Evolutionary conservation across 176 grass and related monocot genomes (phyloP).

Genomic region (Tuctoria greenei): DNA sequence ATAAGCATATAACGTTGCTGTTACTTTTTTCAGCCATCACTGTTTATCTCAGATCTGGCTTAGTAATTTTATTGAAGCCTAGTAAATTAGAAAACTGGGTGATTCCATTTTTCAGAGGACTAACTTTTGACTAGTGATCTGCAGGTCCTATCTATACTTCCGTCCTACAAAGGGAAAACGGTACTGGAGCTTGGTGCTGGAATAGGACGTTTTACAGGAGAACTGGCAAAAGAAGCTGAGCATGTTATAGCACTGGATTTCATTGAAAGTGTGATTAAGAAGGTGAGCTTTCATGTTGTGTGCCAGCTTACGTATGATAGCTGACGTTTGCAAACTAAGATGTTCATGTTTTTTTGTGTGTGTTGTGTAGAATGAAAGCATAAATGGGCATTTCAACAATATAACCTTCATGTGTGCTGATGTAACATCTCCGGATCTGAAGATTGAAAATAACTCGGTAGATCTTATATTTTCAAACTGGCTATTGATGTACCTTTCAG

Average conservation of each 20-base stretch:
- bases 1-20: not conserved
- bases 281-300: conserved; percentile 47
- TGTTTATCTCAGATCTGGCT: not conserved
- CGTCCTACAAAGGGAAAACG: conserved; percentile 71
- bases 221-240: conserved; percentile 81
- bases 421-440: conserved; percentile 71
- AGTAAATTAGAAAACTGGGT: not conserved
- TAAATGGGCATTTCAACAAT: conserved; percentile 84
- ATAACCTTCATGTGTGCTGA: conserved; percentile 84
- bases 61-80: too few species aligned
- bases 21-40: not conserved
- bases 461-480: conserved; percentile 99
- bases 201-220: conserved; percentile 92
- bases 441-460: conserved; percentile 70
- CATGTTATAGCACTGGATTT: conserved; percentile 92
- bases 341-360: conserved; percentile 28
- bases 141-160: conserved; percentile 83
- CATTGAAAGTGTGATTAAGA: conserved; percentile 97
- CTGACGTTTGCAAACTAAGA: not conserved
- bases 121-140: conserved; percentile 23
- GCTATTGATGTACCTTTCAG: conserved; percentile 93
- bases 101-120: conserved; percentile 11
- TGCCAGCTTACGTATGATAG: not conserved
- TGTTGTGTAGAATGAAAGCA: conserved; percentile 89
- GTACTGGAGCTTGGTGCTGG: conserved; percentile 89